Conservation (phyloP, 2,329 filamentous ascomycete species). For the Aspergillus sp. region DNA sequence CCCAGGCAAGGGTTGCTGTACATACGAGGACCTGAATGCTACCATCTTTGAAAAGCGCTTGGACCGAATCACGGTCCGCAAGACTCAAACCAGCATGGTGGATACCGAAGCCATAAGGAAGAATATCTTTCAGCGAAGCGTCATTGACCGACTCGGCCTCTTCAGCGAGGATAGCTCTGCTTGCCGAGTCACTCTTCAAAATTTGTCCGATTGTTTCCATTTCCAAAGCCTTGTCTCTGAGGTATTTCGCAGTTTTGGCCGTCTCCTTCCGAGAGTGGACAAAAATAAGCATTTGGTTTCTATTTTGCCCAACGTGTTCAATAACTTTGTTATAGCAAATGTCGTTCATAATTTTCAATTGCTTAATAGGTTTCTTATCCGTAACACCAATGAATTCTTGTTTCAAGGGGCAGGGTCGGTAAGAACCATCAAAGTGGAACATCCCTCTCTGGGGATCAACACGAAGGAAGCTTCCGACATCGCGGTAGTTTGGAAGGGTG, state of each 20-base stretch:
- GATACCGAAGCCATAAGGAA: slow-evolving; percentile 96
- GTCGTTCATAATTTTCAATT: slow-evolving; percentile 98
- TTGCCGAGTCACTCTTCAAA: slow-evolving; percentile 86
- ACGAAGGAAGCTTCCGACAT: slow-evolving; percentile 92
- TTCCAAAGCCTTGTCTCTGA: slow-evolving; percentile 95
- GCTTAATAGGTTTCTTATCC: slow-evolving; percentile 97
- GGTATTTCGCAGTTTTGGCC: slow-evolving; percentile 93
- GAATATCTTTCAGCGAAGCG: slow-evolving; percentile 83
- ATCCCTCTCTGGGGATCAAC: slow-evolving; percentile 82
- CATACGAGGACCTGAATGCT: slow-evolving; percentile 94
- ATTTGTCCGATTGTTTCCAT: slow-evolving; percentile 96
- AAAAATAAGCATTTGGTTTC: slow-evolving; percentile 98
- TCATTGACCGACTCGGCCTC: slow-evolving; percentile 82
- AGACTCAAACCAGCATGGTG: slow-evolving; percentile 97
- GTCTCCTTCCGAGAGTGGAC: slow-evolving; percentile 98
- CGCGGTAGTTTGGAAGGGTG: slow-evolving; percentile 92
- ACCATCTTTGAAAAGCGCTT: slow-evolving; percentile 89
- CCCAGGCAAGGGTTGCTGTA: slow-evolving; percentile 97
- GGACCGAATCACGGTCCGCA: slow-evolving; percentile 90
- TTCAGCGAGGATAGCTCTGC: slow-evolving; percentile 80
- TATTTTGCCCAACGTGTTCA: slow-evolving; percentile 88
- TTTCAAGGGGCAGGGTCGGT: slow-evolving; percentile 86
- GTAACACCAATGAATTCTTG: slow-evolving; percentile 98
- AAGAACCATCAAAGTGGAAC: slow-evolving; percentile 96
- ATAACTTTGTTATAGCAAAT: slow-evolving; percentile 97